A percentile compares a stretch with the other conserved stretches of the same genome.
phyloP scores from a whole-genome alignment of 2,329 filamentous ascomycete genomes.

The Fusarium nisikadoi region DNA sequence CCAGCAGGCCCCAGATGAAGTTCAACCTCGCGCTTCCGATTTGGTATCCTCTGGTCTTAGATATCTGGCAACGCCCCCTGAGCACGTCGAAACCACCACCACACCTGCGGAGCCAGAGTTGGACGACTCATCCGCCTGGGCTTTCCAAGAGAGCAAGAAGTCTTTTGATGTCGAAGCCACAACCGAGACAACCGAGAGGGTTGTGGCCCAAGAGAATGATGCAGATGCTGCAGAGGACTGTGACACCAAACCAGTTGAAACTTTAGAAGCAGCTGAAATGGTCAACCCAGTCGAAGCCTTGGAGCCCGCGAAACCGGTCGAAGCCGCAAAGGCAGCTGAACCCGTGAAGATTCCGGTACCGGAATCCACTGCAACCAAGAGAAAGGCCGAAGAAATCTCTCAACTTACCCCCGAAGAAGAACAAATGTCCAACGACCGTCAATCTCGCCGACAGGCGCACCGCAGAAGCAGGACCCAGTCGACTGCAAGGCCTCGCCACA shows the following conservation, averaged over 20 bases:
- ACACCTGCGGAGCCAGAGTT: slow-evolving; percentile 4
- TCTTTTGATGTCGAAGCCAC: neutral
- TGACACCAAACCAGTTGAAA: neutral
- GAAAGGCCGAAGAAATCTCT: slow-evolving; percentile 47
- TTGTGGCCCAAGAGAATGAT: neutral
- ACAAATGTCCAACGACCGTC: neutral
- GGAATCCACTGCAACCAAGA: slow-evolving; percentile 2
- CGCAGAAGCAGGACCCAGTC: neutral
- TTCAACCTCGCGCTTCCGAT: slow-evolving; percentile 8
- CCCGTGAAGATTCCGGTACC: neutral
- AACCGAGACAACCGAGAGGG: neutral
- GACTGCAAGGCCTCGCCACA: neutral
- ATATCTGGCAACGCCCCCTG: slow-evolving; percentile 44
- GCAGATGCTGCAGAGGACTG: neutral
- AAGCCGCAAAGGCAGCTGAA: neutral
- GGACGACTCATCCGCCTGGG: slow-evolving; percentile 48
- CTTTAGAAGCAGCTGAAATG: neutral
- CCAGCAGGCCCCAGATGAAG: neutral
- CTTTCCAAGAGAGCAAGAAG: slow-evolving; percentile 46
- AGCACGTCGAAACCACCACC: slow-evolving; percentile 5
- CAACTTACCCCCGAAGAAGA: slow-evolving; percentile 28
- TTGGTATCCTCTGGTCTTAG: slow-evolving; percentile 47
- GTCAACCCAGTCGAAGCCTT: neutral
- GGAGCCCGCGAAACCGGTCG: neutral
- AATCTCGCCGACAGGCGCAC: neutral